Conservation (phyloP, 2,329 filamentous ascomycete species). For the Cladosporium sp. region DNA sequence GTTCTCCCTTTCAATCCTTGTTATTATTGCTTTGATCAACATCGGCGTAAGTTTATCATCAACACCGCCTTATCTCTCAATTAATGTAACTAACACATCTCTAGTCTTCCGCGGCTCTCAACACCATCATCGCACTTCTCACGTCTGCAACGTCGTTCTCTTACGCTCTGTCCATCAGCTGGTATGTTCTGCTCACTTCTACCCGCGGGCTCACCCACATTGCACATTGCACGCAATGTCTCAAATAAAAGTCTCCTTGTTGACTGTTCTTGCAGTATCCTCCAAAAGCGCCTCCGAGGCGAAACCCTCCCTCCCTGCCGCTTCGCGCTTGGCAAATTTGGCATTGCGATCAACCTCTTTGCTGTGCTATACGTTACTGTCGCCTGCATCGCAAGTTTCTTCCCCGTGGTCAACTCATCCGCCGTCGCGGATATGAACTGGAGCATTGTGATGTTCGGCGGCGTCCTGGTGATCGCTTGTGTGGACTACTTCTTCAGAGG, state of each 20-base stretch:
- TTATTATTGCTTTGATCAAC: slow-evolving; percentile 31
- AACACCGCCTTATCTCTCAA: background rate
- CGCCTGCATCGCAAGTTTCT: slow-evolving; percentile 33
- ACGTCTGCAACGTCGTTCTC: slow-evolving; percentile 41
- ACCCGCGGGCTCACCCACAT: background rate
- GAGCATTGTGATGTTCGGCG: slow-evolving; percentile 33
- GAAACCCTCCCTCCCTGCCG: slow-evolving; percentile 25
- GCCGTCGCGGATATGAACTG: slow-evolving; percentile 32
- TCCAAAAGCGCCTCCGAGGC: slow-evolving; percentile 25
- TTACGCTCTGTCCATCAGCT: slow-evolving; percentile 44
- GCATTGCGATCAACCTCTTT: slow-evolving; percentile 29
- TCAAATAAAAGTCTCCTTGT: background rate
- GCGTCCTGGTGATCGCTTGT: slow-evolving; percentile 29
- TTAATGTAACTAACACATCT: background rate
- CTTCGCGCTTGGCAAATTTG: slow-evolving; percentile 28
- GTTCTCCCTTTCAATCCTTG: slow-evolving; percentile 26
- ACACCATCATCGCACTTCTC: slow-evolving; percentile 41
- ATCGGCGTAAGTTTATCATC: slow-evolving; percentile 19
- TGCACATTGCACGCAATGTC: background rate
- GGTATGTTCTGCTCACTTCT: slow-evolving; percentile 7
- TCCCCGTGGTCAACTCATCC: slow-evolving; percentile 31
- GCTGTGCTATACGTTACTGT: slow-evolving; percentile 30
- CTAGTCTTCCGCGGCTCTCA: slow-evolving; percentile 34
- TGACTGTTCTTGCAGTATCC: slow-evolving; percentile 11
- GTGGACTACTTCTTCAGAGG: slow-evolving; percentile 26